phyloP scores from a whole-genome alignment of 352 stramenopile species.

The Globisporangium nagaii region DNA sequence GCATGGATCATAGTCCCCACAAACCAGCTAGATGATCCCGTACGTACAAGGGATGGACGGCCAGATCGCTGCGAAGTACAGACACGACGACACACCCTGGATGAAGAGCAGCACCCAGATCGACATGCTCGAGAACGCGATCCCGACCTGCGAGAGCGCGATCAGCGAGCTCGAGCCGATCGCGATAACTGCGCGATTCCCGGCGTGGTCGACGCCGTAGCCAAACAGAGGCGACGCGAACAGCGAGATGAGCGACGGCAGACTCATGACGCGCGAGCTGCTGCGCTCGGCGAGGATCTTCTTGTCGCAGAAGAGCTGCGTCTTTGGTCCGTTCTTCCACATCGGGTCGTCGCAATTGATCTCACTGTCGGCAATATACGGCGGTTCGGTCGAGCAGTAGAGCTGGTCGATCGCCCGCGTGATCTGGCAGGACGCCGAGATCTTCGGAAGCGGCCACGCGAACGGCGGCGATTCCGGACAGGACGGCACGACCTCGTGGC shows the following conservation, averaged over 20 bases:
- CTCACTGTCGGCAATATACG: slow-evolving; percentile 33
- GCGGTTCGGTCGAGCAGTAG: slow-evolving; percentile 19
- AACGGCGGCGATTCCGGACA: slow-evolving; percentile 32
- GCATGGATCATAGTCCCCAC: not conserved
- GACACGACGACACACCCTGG: slow-evolving; percentile 72
- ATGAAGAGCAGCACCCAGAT: slow-evolving; percentile 61
- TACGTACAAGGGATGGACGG: slow-evolving; percentile 63
- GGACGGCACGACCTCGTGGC: slow-evolving; percentile 27
- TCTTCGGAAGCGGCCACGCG: slow-evolving; percentile 33
- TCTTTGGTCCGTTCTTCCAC: slow-evolving; percentile 33
- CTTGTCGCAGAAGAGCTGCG: slow-evolving; percentile 28
- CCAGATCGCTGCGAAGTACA: slow-evolving; percentile 83
- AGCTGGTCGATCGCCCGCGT: slow-evolving; percentile 26
- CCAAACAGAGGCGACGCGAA: slow-evolving; percentile 69
- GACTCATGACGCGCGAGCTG: slow-evolving; percentile 55
- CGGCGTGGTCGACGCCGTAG: slow-evolving; percentile 63
- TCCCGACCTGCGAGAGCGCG: slow-evolving; percentile 53
- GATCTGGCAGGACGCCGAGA: slow-evolving; percentile 31
- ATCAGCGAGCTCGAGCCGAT: slow-evolving; percentile 43
- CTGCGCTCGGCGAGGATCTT: slow-evolving; percentile 35
- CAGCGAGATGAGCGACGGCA: slow-evolving; percentile 76
- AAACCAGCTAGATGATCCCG: not conserved
- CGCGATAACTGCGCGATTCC: slow-evolving; percentile 49
- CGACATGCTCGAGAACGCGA: slow-evolving; percentile 37
- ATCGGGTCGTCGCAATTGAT: slow-evolving; percentile 41